Evolutionary conservation across 208 protist genomes (phyloP).

Genomic region (Trypanosomatidae sp.): DNA sequence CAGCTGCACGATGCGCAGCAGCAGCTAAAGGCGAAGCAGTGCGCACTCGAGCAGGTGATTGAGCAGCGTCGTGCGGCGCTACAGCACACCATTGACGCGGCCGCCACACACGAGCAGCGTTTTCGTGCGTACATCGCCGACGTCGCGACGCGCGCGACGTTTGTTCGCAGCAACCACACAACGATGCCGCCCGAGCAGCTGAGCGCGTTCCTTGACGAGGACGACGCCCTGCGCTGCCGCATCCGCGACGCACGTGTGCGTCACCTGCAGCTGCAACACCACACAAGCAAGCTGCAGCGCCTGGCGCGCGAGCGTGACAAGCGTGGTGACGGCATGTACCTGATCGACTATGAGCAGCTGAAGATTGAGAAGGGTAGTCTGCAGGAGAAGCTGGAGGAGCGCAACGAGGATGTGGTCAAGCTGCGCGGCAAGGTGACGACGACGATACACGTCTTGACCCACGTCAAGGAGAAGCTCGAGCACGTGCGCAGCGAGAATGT

Average conservation of each 20-base stretch:
- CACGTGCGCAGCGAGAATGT: constrained; percentile 90
- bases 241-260: constrained; percentile 79
- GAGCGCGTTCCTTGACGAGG: constrained; percentile 52
- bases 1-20: constrained; percentile 47
- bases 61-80: constrained; percentile 25
- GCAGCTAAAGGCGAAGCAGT: constrained; percentile 14
- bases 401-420: constrained; percentile 96
- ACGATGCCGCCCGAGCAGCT: constrained; percentile 60
- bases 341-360: constrained; percentile 99
- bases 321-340: constrained; percentile 87
- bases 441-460: constrained; percentile 96
- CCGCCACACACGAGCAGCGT: constrained; percentile 38
- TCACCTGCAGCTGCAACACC: constrained; percentile 86
- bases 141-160: constrained; percentile 26
- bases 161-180: constrained; percentile 59
- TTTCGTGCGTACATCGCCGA: constrained; percentile 65
- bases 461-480: constrained; percentile 97
- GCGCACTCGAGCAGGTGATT: constrained; percentile 25
- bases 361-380: constrained; percentile 99
- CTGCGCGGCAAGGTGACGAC: constrained; percentile 91
- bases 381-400: constrained; percentile 98
- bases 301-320: constrained; percentile 7
- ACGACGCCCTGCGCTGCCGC: constrained; percentile 52
- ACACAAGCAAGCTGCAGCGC: constrained; percentile 44
- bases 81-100: constrained; percentile 51